These are phyloP conservation scores for Penicillium verrucosum DNA, from an alignment of 2,329 filamentous ascomycete species.

Conservation along the genomic window DNA sequence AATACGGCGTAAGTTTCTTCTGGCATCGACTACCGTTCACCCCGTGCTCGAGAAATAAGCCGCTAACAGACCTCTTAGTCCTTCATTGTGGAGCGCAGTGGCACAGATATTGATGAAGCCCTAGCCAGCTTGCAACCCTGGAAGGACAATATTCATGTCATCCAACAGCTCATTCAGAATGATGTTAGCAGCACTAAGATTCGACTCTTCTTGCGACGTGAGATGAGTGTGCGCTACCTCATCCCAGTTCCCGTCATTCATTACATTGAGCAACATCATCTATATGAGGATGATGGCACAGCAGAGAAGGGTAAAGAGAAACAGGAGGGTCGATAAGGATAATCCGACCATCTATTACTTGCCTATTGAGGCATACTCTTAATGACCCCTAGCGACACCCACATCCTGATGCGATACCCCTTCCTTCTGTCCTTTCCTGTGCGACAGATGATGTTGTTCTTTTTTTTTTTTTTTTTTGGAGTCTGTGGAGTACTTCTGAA, in stretches of 20 bases:
- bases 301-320: conserved; percentile 37
- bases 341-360: conserved; percentile 11
- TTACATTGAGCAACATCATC: conserved; percentile 65
- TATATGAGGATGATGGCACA: conserved; percentile 57
- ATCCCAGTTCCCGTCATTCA: conserved; percentile 72
- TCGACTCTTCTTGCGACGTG: conserved; percentile 70
- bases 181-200: conserved; percentile 82
- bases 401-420: conserved; percentile 25
- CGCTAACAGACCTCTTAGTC: conserved; percentile 41
- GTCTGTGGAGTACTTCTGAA: conserved; percentile 13
- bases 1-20: conserved; percentile 59
- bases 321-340: conserved; percentile 27
- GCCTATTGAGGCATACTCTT: neutral
- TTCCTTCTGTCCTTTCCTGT: conserved; percentile 5
- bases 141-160: conserved; percentile 82
- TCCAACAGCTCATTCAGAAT: conserved; percentile 83
- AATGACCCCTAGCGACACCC: conserved; percentile 14
- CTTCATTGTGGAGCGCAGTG: conserved; percentile 82
- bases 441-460: neutral
- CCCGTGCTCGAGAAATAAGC: neutral
- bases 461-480: conserved; percentile 9
- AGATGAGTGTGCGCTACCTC: conserved; percentile 77
- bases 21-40: too few relatives aligned
- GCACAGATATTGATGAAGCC: conserved; percentile 85
- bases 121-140: conserved; percentile 76